These are phyloP conservation scores for Tremella fuciformis DNA, from an alignment of 768 basidiomycete species.

Conservation along the genomic window DNA sequence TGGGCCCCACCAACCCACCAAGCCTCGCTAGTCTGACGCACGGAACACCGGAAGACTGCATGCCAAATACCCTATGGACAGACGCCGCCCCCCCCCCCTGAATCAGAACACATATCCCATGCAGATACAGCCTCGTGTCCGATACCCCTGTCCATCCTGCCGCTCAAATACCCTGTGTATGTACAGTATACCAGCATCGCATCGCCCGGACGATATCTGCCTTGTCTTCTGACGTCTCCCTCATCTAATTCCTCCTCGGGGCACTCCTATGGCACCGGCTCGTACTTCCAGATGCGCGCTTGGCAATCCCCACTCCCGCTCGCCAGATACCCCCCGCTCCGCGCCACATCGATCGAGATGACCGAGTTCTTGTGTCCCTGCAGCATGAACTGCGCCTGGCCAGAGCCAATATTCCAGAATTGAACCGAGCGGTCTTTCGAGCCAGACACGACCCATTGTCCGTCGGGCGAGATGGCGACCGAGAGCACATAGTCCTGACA, in stretches of 20 bases:
- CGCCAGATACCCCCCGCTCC: slow-evolving; percentile 62
- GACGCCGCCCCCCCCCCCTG: too few species aligned
- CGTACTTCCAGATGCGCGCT: slow-evolving; percentile 63
- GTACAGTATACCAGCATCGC: too few species aligned
- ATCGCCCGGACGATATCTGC: too few species aligned
- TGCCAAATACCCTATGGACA: too few species aligned
- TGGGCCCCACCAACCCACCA: too few species aligned
- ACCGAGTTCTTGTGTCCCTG: slow-evolving; percentile 75
- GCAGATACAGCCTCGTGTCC: too few species aligned
- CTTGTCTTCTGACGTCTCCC: too few species aligned
- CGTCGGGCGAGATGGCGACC: slow-evolving; percentile 82
- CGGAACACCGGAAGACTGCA: too few species aligned
- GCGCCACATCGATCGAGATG: slow-evolving; percentile 69
- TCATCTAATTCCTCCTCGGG: not conserved
- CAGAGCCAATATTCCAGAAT: slow-evolving; percentile 73
- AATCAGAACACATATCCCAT: too few species aligned
- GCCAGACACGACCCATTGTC: slow-evolving; percentile 91
- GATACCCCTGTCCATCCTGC: too few species aligned
- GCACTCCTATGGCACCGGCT: slow-evolving; percentile 9
- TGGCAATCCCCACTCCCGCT: slow-evolving; percentile 71
- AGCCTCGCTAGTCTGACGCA: too few species aligned
- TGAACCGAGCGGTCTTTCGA: slow-evolving; percentile 89
- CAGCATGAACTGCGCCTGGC: slow-evolving; percentile 85
- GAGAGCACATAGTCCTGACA: slow-evolving; percentile 68
- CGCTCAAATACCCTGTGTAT: too few species aligned